These are phyloP conservation scores for Fusarium sp. DNA, from an alignment of 2,329 filamentous ascomycete genomes.

Conservation along the genomic window DNA sequence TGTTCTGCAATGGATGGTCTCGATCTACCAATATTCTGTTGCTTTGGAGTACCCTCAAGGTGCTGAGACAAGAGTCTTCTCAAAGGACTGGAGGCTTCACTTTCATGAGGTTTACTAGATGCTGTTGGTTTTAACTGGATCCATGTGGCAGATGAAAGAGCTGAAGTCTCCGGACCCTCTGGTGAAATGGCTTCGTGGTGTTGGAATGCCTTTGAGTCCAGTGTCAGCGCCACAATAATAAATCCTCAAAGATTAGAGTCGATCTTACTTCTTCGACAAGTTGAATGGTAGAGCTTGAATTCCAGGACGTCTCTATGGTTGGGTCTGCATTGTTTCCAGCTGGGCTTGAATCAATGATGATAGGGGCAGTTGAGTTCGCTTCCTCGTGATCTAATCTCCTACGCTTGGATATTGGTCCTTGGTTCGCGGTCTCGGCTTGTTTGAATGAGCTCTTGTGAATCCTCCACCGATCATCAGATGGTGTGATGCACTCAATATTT, in stretches of 20 bases:
- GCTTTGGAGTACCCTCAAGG: background rate
- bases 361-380: background rate
- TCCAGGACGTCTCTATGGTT: background rate
- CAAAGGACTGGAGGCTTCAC: background rate
- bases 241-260: background rate
- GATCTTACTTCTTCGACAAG: conserved; percentile 24
- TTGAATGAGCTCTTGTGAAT: background rate
- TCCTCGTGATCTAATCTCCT: background rate
- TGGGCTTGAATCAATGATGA: background rate
- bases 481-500: conserved; percentile 40
- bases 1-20: background rate
- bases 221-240: background rate
- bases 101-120: background rate
- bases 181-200: conserved; percentile 33
- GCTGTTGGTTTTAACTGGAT: background rate
- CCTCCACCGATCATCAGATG: conserved; percentile 10
- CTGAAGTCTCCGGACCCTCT: conserved; percentile 34
- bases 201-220: conserved; percentile 34
- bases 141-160: conserved; percentile 27
- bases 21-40: background rate
- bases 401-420: background rate
- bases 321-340: background rate
- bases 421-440: background rate
- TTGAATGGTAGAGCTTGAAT: conserved; percentile 23
- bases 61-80: conserved; percentile 1